Conservation (phyloP, 495 filamentous ascomycete genomes). For the Aspergillus mulundensis region DNA sequence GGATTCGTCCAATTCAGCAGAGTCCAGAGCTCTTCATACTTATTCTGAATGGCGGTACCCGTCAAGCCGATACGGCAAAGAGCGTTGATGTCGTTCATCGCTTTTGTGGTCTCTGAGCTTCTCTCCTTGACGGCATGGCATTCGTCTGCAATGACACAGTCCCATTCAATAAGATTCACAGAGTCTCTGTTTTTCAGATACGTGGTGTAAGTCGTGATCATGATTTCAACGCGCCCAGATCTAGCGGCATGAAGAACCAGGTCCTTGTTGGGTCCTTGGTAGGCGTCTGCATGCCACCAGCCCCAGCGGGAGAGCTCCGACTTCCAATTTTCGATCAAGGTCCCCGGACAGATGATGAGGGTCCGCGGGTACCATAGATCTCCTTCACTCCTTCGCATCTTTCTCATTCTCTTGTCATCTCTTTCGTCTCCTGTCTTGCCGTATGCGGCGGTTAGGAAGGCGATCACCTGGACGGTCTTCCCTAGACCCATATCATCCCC, state of each 20-base stretch:
- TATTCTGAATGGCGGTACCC: constrained; percentile 96
- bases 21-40: constrained; percentile 96
- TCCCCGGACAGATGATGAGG: constrained; percentile 84
- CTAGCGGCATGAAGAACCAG: constrained; percentile 68
- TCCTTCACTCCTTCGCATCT: constrained; percentile 59
- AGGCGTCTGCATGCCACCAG: constrained; percentile 87
- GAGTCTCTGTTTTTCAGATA: constrained; percentile 71
- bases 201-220: constrained; percentile 91
- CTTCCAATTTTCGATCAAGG: constrained; percentile 85
- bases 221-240: constrained; percentile 73
- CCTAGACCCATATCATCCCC: constrained; percentile 97
- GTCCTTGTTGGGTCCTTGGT: constrained; percentile 72
- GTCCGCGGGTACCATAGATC: constrained; percentile 79
- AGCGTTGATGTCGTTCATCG: constrained; percentile 90
- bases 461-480: constrained; percentile 95
- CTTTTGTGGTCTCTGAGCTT: constrained; percentile 69
- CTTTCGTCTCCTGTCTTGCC: constrained; percentile 91
- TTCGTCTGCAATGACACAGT: constrained; percentile 95
- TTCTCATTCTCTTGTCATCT: constrained; percentile 87
- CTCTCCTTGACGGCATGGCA: constrained; percentile 89
- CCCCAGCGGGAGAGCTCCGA: constrained; percentile 85
- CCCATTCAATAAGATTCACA: constrained; percentile 87
- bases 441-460: constrained; percentile 88
- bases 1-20: constrained; percentile 96
- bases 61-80: constrained; percentile 92